Evolutionary conservation across 768 basidiomycete genomes (phyloP), one percentile per base, ranked within the genome.

Genomic region (Podaxis rugospora): DNA sequence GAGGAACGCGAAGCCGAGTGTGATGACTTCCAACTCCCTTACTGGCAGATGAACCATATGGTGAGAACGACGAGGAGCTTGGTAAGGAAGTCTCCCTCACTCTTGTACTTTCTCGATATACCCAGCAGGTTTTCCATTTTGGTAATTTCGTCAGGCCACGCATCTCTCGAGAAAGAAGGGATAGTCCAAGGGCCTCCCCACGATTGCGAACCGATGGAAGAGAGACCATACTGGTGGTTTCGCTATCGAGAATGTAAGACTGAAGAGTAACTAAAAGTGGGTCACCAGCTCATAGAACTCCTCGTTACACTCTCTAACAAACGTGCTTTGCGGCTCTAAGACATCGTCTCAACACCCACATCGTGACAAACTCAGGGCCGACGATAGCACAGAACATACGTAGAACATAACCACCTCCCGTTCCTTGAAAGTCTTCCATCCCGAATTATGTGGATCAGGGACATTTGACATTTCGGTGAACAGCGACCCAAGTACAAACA

Each of bases 1-100:
- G 6, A 55, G 47, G 16, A 46, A 32, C 3, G 60, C 60, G 36
- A 39, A 61, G 14, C 32, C 60, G 4, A 61, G 25, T 9, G 53
- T 61, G 23, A 55, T 53, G 5, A 61, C 42, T 28, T 61, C 60
- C 21, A 61, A 44, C 21, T 55, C 53, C 1, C 44, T 54, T 14
- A 53, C 39, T 5, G 37, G 32, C 28, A 36, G 27, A 47, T 46
- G 51, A 72, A 71, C 67, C 67, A 72, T 4, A 51, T 47, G 6
- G 64, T 49, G 3, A 67, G 13, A 10, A 68, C 10, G 13, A 68
- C 63, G 7, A 72, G 27, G 5, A 55, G 36, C 32, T 72, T 73
- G 16, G 66, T 42, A 5, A 73, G 60, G 11, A 55, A 59, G 25
- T 71, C 66, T 0, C 63, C 68, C 50, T 71, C 70, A 63, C 66